Evolutionary conservation across 257 asterid species (phyloP), one percentile per base, ranked within the genome.

Genomic region (Solanum phureja): DNA sequence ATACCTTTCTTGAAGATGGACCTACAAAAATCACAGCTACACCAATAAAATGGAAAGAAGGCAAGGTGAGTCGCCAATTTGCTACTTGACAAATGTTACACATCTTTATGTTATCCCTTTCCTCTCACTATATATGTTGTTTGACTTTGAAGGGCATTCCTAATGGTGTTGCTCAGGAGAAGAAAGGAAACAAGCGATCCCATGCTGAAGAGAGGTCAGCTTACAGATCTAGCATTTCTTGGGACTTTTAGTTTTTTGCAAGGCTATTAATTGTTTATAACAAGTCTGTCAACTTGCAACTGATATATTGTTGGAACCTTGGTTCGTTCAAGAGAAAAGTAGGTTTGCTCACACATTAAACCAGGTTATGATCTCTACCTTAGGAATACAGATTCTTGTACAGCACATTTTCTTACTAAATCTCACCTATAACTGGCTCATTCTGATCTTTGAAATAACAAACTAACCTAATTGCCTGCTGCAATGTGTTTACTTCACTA

Each of bases 21-120:
- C 87, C 95, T 21, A 93, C 96, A 14, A 94, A 94, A 87, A 90
- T 97, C 88, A 91, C 97, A 21, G 95, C 98, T 49, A 97, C 99
- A 82, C 74, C 96, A 76, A 96, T 97, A 35, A 95, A 94, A 87
- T 97, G 99, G 99, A 97, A 96, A 92, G 96, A 96, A 85, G 99
- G 98, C 93, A 93, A 92, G 98, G 99, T 97, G 90, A 92, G 96
- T 60, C 83, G 85, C 56, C 69, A 12, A 40, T 42, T 44, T 76
- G 10, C 27, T n/a, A 24, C 33, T 49, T 81, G 24, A 49, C 42
- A 81, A 9, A 16, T 19, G 69, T 85, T 23, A 82, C 44, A 68
- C 69, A 52, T 33, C 23, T 34, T 9, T 11, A 82, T n/a, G 74
- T 62, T 87, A 31, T 86, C 58, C 62, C 6, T 71, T 85, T 87